These are phyloP conservation scores for Eucalyptus victrix DNA, from an alignment of 345 rosid genomes.

Conservation along the genomic window DNA sequence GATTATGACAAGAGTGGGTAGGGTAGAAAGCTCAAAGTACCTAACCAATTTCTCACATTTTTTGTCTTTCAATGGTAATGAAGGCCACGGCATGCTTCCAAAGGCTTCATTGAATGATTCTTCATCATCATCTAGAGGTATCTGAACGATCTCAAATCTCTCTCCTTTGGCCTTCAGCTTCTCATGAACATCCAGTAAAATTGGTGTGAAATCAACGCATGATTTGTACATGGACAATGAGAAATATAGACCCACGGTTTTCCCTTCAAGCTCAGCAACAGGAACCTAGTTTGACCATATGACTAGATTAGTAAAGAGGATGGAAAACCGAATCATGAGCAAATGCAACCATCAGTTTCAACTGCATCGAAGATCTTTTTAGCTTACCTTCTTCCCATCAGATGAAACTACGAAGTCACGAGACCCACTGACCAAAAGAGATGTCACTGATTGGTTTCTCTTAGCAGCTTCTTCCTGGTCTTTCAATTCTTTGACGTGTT, in stretches of 20 bases:
- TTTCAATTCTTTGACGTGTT: constrained; percentile 43
- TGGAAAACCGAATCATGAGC: neutral
- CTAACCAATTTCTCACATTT: neutral
- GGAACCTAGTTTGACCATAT: neutral
- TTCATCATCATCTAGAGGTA: constrained; percentile 1
- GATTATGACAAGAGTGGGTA: constrained; percentile 10
- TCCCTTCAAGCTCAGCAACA: constrained; percentile 5
- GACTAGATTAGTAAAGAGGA: neutral
- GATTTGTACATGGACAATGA: neutral
- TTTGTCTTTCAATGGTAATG: constrained; percentile 1
- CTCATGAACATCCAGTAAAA: neutral
- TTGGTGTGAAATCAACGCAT: neutral
- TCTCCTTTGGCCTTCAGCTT: constrained; percentile 1
- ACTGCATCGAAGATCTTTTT: neutral
- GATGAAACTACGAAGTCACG: constrained; percentile 52
- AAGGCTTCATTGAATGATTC: neutral
- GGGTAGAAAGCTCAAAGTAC: neutral
- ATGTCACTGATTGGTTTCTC: constrained; percentile 42
- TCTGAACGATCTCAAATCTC: constrained; percentile 6
- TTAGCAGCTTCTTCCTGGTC: constrained; percentile 51
- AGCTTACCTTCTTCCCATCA: constrained; percentile 39
- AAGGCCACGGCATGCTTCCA: constrained; percentile 5
- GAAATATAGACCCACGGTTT: constrained; percentile 5
- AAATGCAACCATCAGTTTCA: neutral
- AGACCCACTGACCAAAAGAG: constrained; percentile 32